These are phyloP conservation scores for Lentinula edodes DNA, from an alignment of 768 basidiomycete genomes.

Conservation along the genomic window DNA sequence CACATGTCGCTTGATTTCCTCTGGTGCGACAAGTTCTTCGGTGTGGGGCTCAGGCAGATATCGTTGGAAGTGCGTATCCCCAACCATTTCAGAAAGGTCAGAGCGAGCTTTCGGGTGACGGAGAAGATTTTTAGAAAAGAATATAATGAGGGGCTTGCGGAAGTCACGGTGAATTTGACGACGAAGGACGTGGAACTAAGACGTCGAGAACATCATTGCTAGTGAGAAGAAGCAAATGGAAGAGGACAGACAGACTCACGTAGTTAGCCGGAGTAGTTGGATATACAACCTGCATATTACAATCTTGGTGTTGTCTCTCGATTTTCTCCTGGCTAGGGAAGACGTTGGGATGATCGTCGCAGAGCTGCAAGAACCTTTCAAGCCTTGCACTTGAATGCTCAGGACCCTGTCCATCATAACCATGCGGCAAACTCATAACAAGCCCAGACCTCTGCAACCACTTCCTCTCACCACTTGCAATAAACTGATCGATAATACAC, in stretches of 20 bases:
- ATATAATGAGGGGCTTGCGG: conserved; percentile 92
- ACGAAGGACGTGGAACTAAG: conserved; percentile 90
- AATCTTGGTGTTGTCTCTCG: conserved; percentile 96
- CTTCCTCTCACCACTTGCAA: conserved; percentile 94
- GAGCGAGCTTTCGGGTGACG: conserved; percentile 94
- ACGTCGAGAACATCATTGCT: not conserved
- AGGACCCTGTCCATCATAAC: conserved; percentile 97
- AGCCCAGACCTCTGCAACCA: conserved; percentile 94
- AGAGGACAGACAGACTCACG: conserved; percentile 30
- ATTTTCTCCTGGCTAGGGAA: conserved; percentile 88
- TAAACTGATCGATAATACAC: conserved; percentile 98
- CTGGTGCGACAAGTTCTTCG: conserved; percentile 67
- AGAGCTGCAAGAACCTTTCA: conserved; percentile 96
- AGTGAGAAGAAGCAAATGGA: not conserved
- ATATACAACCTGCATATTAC: conserved; percentile 99
- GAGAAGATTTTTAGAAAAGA: conserved; percentile 96
- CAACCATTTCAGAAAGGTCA: conserved; percentile 79
- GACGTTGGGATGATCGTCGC: conserved; percentile 91
- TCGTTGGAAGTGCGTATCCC: conserved; percentile 87
- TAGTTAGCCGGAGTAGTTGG: conserved; percentile 97
- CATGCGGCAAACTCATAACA: conserved; percentile 87
- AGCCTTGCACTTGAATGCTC: conserved; percentile 96
- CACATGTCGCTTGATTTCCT: conserved; percentile 88
- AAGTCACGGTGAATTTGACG: conserved; percentile 97
- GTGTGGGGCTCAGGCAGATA: conserved; percentile 84